Base-by-base conservation (phyloP, 2,329 filamentous ascomycete species). In the Hypoxylon sp. region DNA sequence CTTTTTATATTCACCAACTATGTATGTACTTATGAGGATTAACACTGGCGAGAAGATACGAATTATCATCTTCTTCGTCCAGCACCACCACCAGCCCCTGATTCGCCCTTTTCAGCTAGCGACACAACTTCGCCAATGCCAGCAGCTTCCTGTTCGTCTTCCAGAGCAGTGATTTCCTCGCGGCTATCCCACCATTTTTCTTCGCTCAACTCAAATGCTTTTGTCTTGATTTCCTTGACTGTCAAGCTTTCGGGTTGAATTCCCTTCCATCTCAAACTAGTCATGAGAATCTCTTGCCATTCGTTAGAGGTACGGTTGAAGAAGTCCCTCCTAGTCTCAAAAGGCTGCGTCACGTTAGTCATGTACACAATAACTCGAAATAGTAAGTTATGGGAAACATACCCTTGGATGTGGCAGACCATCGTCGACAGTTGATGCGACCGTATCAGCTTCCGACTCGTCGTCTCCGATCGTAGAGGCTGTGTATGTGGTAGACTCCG, bases 101-200 rank as follows among this genome's bases (percentile, higher is more conserved):
- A 72, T 51, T 80, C 84, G 30, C 78, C 82, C 59, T 84, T 84
- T 63, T 96, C 91, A 38, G 87, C 86, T 66, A 97, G 76, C 67
- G 87, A 94, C 45, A 97, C 90, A 31, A 97, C 90, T 75, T 97
- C 94, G 11, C 91, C 90, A 70, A 97, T 97, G 7, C 94, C 92
- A 23, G 91, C 90, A 37, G 89, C 92, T 72, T 97, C 93, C 75
- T 97, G 91, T 75, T 97, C 93, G 72, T 97, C 93, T 73, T 99
- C 94, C 66, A 97, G 73, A 5, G 85, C 88, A 44, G 87, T 88
- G 60, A 99, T 89, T 74, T 97, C 93, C 75, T 99, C 94, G 63
- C 94, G 83, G 68, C 88, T 91, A 77, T 97, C 94, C 94, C 94
- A 99, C 94, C 94, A 99, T 71, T 96, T 96, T 74, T 92, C 89